Conservation (phyloP, 257 asterid genomes). For the Perilla frutescens region DNA sequence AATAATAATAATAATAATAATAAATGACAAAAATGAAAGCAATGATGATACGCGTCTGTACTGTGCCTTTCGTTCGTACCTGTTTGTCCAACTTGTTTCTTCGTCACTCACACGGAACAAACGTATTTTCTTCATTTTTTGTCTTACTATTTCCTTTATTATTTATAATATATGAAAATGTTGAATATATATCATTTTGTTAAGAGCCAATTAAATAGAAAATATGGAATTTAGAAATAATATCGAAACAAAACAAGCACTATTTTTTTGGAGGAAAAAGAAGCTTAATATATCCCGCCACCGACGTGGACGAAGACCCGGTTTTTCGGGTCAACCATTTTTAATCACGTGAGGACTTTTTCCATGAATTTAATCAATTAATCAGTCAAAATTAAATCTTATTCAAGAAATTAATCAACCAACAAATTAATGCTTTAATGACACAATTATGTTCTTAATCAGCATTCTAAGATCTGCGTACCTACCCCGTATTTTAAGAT, state of each 20-base stretch:
- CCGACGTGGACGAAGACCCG: slow-evolving; percentile 51
- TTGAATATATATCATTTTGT: too few relatives aligned
- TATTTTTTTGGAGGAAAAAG: too few relatives aligned
- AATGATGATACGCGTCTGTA: slow-evolving; percentile 16
- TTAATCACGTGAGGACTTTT: slow-evolving; percentile 4
- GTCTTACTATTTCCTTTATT: not conserved
- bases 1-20: too few relatives aligned
- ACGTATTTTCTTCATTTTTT: not conserved
- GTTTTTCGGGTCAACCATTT: slow-evolving; percentile 54
- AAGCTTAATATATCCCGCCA: slow-evolving; percentile 40
- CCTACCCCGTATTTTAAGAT: not conserved
- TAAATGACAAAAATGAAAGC: not conserved
- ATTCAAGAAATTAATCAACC: slow-evolving; percentile 13
- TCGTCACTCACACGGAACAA: slow-evolving; percentile 5
- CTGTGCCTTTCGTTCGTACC: slow-evolving; percentile 18
- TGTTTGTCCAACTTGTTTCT: slow-evolving; percentile 29
- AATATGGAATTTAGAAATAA: too few relatives aligned
- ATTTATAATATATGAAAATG: too few relatives aligned
- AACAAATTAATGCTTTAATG: slow-evolving; percentile 23
- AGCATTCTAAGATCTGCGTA: not conserved
- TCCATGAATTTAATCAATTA: not conserved
- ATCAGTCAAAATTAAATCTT: not conserved
- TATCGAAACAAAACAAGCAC: not conserved
- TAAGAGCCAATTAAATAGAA: too few relatives aligned
- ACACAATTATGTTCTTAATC: slow-evolving; percentile 8